Base-by-base conservation (phyloP, 352 stramenopile species). In the Globisporangium sylvaticum region DNA sequence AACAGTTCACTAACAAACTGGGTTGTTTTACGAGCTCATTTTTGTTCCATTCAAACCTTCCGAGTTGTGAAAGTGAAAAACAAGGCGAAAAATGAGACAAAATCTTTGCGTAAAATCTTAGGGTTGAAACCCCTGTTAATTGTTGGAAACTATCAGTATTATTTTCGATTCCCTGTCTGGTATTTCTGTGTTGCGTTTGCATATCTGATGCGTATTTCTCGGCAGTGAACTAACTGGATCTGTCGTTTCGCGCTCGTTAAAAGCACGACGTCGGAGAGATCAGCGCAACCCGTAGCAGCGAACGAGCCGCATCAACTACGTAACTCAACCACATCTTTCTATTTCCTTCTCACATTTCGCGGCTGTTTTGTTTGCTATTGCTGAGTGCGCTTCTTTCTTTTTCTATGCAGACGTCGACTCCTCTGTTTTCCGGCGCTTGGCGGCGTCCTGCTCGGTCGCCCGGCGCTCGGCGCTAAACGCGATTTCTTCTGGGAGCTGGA, bases 401-500 rank as follows among this genome's bases (percentile, higher is more conserved):
- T 14, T 46, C 39, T 46, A 46, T 46, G 39, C 39, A 46, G 15
- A 2, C 39, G 39, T 14, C 15, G 39, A 46, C 39, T 46, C 39
- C 39, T 46, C 39, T 20, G 39, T 46, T 46, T 46, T 46, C 4
- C 39, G 39, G 39, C 39, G 39, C 39, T 46, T 46, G 14, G 39
- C 39, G 15, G 39, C 39, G 39, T 46, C 39, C 18, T 46, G 39
- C 39, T 46, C 39, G 39, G 39, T 46, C 15, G 39, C 39, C 15
- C 39, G 39, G 39, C 81, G 79, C 65, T 85, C 80, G 4, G 67
- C 69, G 31, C 76, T 90, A 70, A 84, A 91, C 4, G 83, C 85
- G 39, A 91, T 87, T 2, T 70, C 72, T 54, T 82, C 77, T 0
- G 96, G 94, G n/a, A 98, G 70, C 61, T 85, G 70, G 77, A 99